Base-by-base conservation (phyloP, 1,139 yeast genomes). In the Hyphopichia fennica region DNA sequence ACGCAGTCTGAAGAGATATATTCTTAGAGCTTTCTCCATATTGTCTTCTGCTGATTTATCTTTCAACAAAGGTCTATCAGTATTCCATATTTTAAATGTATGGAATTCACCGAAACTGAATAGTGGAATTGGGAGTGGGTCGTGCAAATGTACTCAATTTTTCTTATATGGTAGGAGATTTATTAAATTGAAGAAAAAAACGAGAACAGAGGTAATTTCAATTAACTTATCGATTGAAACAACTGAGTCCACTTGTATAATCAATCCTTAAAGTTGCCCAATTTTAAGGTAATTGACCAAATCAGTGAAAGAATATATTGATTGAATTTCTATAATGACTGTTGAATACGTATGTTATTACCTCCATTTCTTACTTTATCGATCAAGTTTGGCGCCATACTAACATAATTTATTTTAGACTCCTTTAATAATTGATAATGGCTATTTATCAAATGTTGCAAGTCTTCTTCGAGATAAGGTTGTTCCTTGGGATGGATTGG, bases 401-500 rank as follows among this genome's bases (percentile, higher is more conserved):
- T 8, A 10, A 27, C 5, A n/a, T n/a, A n/a, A n/a, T n/a, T n/a
- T n/a, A n/a, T n/a, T 17, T 14, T 37, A 53, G 59, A 31, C 56
- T 14, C 69, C 71, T 22, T 58, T 67, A 43, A 47, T 62, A 38
- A 60, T 77, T 50, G 88, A 84, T 54, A 84, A 87, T 62, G 76
- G 76, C 38, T 83, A 81, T 57, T 72, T 88, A 55, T 84, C 82
- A 50, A 96, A 89, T 54, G 79, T 87, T 49, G 81, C 88, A 55
- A 75, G 79, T 53, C 82, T 82, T 50, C 83, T 88, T 52, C 77
- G 95, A 54, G 86, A 87, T 47, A 79, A 95, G 51, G 85, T 95
- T 28, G 81, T 91, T 46, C 95, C 96, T 20, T 91, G 97, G 97
- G 95, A 87, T 58, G 96, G 96, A 8, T 82, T 86, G 55, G 83